Evolutionary conservation across 305 asterid genomes (phyloP).

Genomic region (Salvia sclarea): DNA sequence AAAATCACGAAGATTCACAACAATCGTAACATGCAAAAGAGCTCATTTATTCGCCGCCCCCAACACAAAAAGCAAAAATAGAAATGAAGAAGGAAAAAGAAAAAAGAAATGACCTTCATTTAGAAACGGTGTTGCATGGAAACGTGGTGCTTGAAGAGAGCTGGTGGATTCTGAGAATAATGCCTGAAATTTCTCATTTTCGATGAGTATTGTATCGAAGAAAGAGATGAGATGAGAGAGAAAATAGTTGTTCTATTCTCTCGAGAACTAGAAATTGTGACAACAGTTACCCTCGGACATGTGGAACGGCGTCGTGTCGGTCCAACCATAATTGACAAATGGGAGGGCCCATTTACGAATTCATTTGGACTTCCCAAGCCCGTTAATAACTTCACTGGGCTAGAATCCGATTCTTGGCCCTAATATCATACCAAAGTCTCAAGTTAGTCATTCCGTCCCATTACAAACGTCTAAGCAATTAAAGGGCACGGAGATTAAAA

Average conservation of each 20-base stretch:
- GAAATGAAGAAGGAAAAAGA: too few species aligned
- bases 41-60: conserved; percentile 12
- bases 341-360: background rate
- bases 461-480: too few species aligned
- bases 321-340: background rate
- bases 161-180: conserved; percentile 18
- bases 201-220: conserved; percentile 19
- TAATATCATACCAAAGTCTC: too few species aligned
- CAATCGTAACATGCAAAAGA: conserved; percentile 30
- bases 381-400: background rate
- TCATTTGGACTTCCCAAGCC: background rate
- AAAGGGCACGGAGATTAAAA: too few species aligned
- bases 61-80: background rate
- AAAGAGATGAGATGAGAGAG: conserved; percentile 34
- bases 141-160: conserved; percentile 14
- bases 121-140: conserved; percentile 32
- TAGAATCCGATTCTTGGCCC: background rate
- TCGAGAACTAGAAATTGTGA: background rate
- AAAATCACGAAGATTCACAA: background rate
- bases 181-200: conserved; percentile 16
- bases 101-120: conserved; percentile 27
- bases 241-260: background rate
- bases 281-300: background rate
- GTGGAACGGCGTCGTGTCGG: conserved; percentile 29
- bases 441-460: too few species aligned